Percentiles rank a stretch among this genome's conserved stretches.
These are phyloP conservation scores for Fusarium pseudonygamai DNA, from an alignment of 2,329 filamentous ascomycete species.

Conservation along the genomic window DNA sequence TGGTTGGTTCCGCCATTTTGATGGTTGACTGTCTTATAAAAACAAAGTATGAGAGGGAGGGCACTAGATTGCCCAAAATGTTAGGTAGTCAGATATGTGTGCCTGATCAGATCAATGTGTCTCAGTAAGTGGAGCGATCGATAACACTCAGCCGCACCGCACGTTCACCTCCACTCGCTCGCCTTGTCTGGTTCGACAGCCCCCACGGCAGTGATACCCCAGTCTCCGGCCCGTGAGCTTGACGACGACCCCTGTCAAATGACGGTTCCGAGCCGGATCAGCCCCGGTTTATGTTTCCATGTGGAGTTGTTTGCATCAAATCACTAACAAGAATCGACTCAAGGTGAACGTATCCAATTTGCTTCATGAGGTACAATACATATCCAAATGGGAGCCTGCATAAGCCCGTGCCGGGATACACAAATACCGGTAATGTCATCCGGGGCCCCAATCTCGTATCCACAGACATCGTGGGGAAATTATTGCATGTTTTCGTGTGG, in stretches of 20 bases:
- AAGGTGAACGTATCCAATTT: not conserved
- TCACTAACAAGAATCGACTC: not conserved
- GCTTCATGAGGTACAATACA: not conserved
- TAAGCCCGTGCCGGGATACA: constrained; percentile 21
- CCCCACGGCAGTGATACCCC: constrained; percentile 8
- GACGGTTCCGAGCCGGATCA: constrained; percentile 12
- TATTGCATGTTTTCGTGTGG: constrained; percentile 23
- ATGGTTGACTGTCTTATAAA: not conserved
- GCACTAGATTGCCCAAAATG: not conserved
- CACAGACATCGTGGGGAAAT: constrained; percentile 21
- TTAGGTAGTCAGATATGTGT: constrained; percentile 1
- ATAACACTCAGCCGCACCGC: constrained; percentile 20
- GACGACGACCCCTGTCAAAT: constrained; percentile 21
- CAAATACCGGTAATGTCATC: constrained; percentile 15
- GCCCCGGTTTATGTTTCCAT: constrained; percentile 2
- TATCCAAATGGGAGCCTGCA: constrained; percentile 5
- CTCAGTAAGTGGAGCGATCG: constrained; percentile 23
- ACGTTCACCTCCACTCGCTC: constrained; percentile 14
- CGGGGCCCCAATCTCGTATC: constrained; percentile 25
- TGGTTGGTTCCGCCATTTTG: constrained; percentile 58
- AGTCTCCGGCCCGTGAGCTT: constrained; percentile 16
- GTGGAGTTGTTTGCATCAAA: not conserved
- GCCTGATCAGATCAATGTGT: constrained; percentile 18
- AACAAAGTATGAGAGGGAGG: not conserved
- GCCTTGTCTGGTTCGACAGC: constrained; percentile 4